phyloP scores from a whole-genome alignment of 1,139 yeast species.

The Yamadazyma friedrichii region DNA sequence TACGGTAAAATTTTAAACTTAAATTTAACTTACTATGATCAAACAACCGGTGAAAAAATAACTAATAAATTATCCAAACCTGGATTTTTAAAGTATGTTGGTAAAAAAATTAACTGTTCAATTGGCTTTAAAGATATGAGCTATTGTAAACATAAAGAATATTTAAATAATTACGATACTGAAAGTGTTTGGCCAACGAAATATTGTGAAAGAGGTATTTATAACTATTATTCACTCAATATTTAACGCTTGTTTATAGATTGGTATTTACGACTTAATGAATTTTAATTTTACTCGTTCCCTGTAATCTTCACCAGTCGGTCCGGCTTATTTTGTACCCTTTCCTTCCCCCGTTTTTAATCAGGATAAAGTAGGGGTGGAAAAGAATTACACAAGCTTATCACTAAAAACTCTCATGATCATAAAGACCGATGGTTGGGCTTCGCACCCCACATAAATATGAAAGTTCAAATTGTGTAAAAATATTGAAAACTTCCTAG shows the following conservation, averaged over 20 bases:
- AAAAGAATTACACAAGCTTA: too few relatives aligned
- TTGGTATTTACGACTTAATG: too few relatives aligned
- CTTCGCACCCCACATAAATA: too few relatives aligned
- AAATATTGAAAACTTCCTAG: too few relatives aligned
- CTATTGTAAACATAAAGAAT: conserved; percentile 30
- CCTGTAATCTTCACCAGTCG: too few relatives aligned
- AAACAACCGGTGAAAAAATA: conserved; percentile 65
- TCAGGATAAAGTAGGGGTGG: too few relatives aligned
- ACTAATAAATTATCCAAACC: conserved; percentile 57
- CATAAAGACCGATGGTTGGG: too few relatives aligned
- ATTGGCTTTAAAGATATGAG: conserved; percentile 49
- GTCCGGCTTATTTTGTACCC: too few relatives aligned
- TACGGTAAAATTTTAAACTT: conserved; percentile 19
- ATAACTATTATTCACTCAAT: conserved; percentile 62
- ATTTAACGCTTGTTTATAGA: conserved; percentile 16
- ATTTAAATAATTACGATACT: conserved; percentile 26
- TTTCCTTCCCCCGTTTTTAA: too few relatives aligned
- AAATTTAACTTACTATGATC: conserved; percentile 55
- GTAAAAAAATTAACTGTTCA: conserved; percentile 59
- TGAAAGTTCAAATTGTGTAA: neutral
- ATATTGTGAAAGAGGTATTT: conserved; percentile 65
- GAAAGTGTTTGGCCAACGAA: conserved; percentile 66
- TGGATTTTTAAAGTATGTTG: conserved; percentile 59
- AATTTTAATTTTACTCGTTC: too few relatives aligned
- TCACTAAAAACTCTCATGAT: too few relatives aligned